Percentiles rank a stretch among this genome's conserved stretches.
Conservation (phyloP, 2,329 filamentous ascomycete genomes). For the Scolecobasidium constrictum region DNA sequence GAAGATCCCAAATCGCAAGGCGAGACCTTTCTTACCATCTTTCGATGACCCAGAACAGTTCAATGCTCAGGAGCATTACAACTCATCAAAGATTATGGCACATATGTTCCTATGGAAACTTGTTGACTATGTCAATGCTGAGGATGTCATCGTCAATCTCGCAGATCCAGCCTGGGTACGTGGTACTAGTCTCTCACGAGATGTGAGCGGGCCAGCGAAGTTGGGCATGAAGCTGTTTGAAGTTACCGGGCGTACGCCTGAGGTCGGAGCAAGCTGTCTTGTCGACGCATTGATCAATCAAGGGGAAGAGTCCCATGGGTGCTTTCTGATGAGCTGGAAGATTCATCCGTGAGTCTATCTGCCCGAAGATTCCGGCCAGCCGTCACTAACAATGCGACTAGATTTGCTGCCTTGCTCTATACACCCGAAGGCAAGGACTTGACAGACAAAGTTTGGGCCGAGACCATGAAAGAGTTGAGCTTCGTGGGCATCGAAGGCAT, state of each 20-base stretch:
- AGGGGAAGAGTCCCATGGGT: slow-evolving; percentile 41
- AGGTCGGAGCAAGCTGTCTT: slow-evolving; percentile 35
- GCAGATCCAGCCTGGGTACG: slow-evolving; percentile 35
- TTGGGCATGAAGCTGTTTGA: neutral
- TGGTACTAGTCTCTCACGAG: slow-evolving; percentile 31
- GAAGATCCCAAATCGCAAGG: slow-evolving; percentile 3
- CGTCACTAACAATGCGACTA: slow-evolving; percentile 12
- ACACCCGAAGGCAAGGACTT: slow-evolving; percentile 23
- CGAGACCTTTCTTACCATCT: slow-evolving; percentile 12
- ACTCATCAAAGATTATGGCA: slow-evolving; percentile 14
- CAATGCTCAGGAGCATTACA: slow-evolving; percentile 12
- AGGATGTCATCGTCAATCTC: slow-evolving; percentile 30
- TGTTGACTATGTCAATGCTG: slow-evolving; percentile 12
- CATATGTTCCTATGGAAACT: slow-evolving; percentile 15
- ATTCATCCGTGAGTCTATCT: slow-evolving; percentile 31
- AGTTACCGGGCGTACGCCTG: slow-evolving; percentile 20
- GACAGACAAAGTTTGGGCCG: slow-evolving; percentile 26
- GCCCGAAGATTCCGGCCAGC: neutral
- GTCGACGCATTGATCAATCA: slow-evolving; percentile 36
- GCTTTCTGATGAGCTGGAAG: slow-evolving; percentile 38
- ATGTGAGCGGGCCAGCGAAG: slow-evolving; percentile 13
- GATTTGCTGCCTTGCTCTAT: slow-evolving; percentile 24
- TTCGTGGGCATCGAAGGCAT: slow-evolving; percentile 3
- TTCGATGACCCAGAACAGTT: slow-evolving; percentile 13
- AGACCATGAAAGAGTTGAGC: slow-evolving; percentile 7